These are phyloP conservation scores for Noccaea bulbosa DNA, from an alignment of 345 rosid species.

Conservation along the genomic window DNA sequence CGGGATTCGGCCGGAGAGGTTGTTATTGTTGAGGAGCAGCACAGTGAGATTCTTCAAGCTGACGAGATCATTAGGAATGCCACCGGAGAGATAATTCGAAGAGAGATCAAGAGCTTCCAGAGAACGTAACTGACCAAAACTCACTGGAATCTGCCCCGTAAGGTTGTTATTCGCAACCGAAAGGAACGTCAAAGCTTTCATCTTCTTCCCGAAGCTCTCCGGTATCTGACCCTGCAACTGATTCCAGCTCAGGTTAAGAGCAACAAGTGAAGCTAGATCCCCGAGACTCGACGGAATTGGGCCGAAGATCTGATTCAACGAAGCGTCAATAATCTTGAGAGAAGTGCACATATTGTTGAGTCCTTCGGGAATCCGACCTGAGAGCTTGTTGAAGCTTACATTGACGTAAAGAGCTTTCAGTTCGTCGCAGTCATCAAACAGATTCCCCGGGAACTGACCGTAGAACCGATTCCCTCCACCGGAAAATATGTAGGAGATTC, in stretches of 20 bases:
- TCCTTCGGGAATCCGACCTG: conserved; percentile 56
- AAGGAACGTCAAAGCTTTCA: conserved; percentile 51
- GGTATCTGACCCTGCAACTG: conserved; percentile 59
- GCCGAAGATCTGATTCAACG: conserved; percentile 59
- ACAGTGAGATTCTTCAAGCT: conserved; percentile 52
- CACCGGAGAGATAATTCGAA: conserved; percentile 46
- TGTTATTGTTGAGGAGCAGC: conserved; percentile 54
- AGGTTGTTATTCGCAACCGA: conserved; percentile 57
- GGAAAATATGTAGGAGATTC: conserved; percentile 57
- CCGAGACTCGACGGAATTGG: conserved; percentile 50
- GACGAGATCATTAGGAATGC: conserved; percentile 52
- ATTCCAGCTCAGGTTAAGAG: conserved; percentile 60
- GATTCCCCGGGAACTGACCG: conserved; percentile 51
- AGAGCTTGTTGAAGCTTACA: conserved; percentile 56
- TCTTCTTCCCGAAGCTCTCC: conserved; percentile 43
- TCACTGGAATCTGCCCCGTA: conserved; percentile 52
- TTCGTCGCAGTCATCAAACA: conserved; percentile 54
- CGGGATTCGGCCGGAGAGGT: conserved; percentile 56
- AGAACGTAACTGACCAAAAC: conserved; percentile 45
- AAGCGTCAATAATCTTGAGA: conserved; percentile 57
- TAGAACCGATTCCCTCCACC: conserved; percentile 56
- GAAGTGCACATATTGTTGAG: conserved; percentile 54
- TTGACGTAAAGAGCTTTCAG: conserved; percentile 50
- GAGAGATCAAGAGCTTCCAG: conserved; percentile 48
- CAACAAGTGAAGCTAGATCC: conserved; percentile 50